These are phyloP conservation scores for Ulota crispa DNA, from an alignment of 225 moss, liverwort and hornwort genomes.

Conservation along the genomic window DNA sequence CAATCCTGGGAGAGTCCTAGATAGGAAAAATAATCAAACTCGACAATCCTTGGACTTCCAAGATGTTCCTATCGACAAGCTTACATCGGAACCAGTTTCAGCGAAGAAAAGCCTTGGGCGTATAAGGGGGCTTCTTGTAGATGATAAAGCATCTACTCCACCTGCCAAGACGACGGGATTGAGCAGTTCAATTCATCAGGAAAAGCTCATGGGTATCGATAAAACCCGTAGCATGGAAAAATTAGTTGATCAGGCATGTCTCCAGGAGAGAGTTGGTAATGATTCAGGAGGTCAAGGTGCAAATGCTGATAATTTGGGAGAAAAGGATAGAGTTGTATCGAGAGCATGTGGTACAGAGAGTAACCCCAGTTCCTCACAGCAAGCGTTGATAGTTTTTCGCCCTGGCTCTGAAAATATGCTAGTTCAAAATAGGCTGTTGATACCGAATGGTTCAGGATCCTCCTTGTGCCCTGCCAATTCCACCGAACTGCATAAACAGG, in stretches of 20 bases:
- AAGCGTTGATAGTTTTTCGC: not conserved
- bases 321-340: not conserved
- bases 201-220: not conserved
- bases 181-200: not conserved
- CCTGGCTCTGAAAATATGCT: not conserved
- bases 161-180: not conserved
- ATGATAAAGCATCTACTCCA: conserved; percentile 1
- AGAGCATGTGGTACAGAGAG: not conserved
- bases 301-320: conserved; percentile 2
- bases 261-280: not conserved
- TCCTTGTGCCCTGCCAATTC: not conserved
- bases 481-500: conserved; percentile 17
- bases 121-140: not conserved
- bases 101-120: conserved; percentile 2
- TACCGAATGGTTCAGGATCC: not conserved
- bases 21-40: not conserved
- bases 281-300: conserved; percentile 3
- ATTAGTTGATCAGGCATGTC: not conserved
- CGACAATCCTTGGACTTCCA: not conserved
- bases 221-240: not conserved
- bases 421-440: not conserved
- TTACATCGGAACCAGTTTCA: not conserved
- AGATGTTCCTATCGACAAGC: conserved; percentile 1
- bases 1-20: not conserved
- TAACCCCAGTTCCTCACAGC: not conserved